A percentile compares a stretch with the other conserved stretches of the same genome.
These are phyloP conservation scores for Corymbia citriodora DNA, from an alignment of 441 rosid species.

Conservation along the genomic window DNA sequence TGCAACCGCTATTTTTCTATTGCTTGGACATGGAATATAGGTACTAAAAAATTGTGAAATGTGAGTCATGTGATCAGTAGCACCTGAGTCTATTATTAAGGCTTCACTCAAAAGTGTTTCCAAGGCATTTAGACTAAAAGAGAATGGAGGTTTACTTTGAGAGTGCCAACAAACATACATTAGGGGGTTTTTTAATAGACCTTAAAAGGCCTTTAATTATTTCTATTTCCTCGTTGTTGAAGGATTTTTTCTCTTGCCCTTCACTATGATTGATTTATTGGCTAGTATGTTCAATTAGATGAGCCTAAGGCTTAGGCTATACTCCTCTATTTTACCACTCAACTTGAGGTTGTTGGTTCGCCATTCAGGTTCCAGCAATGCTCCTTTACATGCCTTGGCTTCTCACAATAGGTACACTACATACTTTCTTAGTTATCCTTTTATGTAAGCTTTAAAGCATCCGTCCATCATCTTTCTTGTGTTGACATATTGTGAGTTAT, in stretches of 20 bases:
- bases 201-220: neutral
- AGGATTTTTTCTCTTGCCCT: neutral
- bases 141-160: neutral
- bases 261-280: neutral
- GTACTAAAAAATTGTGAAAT: neutral
- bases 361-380: neutral
- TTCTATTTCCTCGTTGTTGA: neutral
- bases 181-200: neutral
- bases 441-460: neutral
- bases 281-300: neutral
- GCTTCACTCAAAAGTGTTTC: neutral
- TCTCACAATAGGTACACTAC: neutral
- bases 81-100: neutral
- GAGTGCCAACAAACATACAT: neutral
- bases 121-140: neutral
- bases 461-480: neutral
- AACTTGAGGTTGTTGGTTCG: neutral
- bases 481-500: neutral
- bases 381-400: neutral
- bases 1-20: neutral
- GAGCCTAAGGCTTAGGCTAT: neutral
- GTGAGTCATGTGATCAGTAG: neutral
- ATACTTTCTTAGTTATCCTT: neutral
- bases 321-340: neutral
- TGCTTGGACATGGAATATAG: constrained; percentile 1